Conservation (phyloP, 176 grass and related monocot genomes). For the Secale cereale region DNA sequence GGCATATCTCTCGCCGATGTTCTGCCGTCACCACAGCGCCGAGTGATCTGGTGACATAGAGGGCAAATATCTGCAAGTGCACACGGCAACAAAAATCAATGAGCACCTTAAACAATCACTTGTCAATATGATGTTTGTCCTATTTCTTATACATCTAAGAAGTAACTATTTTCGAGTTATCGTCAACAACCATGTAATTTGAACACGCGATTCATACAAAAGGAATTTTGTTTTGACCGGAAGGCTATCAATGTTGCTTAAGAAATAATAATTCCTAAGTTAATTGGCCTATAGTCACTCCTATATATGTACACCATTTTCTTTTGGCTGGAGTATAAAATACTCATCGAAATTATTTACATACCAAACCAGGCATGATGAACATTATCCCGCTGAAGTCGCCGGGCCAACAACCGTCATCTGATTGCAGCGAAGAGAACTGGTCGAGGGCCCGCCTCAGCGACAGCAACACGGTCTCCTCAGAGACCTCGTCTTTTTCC, state of each 20-base stretch:
- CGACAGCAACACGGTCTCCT: conserved; percentile 20
- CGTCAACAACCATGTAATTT: no score
- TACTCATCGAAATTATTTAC: no score
- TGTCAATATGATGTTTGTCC: not conserved
- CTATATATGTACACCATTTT: no score
- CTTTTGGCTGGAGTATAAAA: no score
- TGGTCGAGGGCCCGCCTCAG: conserved; percentile 29
- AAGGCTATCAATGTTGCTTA: no score
- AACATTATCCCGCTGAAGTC: conserved; percentile 61
- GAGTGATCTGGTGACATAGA: conserved; percentile 32
- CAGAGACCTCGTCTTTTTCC: conserved; percentile 16
- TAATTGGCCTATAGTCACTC: no score
- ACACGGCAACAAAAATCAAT: not conserved
- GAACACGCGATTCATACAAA: no score
- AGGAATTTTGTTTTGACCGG: no score
- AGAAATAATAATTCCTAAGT: no score
- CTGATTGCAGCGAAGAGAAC: conserved; percentile 41
- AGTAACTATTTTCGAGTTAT: no score
- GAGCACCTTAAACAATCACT: no score
- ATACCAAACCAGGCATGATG: conserved; percentile 59
- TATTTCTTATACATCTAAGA: no score
- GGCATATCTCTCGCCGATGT: conserved; percentile 34
- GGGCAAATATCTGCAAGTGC: conserved; percentile 29
- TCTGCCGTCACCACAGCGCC: not conserved
- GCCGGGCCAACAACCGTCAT: conserved; percentile 55